phyloP scores from a whole-genome alignment of 1,284 basidiomycete genomes.

The Ceratobasidium papillatum region DNA sequence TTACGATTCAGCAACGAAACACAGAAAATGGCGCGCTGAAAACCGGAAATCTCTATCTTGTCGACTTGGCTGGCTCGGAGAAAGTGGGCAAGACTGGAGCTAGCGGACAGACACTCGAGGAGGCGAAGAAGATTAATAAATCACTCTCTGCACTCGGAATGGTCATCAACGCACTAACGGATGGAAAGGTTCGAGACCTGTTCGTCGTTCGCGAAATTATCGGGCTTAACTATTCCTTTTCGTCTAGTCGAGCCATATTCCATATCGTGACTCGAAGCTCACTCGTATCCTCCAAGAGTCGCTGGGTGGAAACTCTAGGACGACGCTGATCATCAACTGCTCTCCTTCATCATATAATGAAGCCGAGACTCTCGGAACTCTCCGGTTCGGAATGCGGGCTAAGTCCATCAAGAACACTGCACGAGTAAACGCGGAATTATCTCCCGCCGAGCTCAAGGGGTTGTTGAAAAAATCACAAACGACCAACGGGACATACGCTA shows the following conservation, averaged over 20 bases:
- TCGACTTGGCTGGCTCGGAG: constrained; percentile 98
- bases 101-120: constrained; percentile 97
- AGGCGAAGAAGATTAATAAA: constrained; percentile 99
- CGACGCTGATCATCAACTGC: constrained; percentile 99
- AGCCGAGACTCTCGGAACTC: constrained; percentile 94
- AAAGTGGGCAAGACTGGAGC: constrained; percentile 99
- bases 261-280: constrained; percentile 99
- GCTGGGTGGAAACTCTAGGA: constrained; percentile 97
- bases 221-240: background rate
- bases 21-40: constrained; percentile 96
- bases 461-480: constrained; percentile 90
- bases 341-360: constrained; percentile 98
- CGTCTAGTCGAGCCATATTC: constrained; percentile 90
- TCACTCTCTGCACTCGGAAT: constrained; percentile 96
- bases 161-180: constrained; percentile 99
- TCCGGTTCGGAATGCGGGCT: constrained; percentile 98
- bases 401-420: constrained; percentile 99
- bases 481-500: constrained; percentile 83
- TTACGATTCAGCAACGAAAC: constrained; percentile 96
- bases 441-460: constrained; percentile 93
- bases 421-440: constrained; percentile 97
- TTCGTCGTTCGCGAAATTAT: background rate
- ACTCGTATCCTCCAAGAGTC: constrained; percentile 99
- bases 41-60: constrained; percentile 96
- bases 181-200: constrained; percentile 76